These are phyloP conservation scores for Neofusicoccum laricinum DNA, from an alignment of 2,329 filamentous ascomycete species.

Conservation along the genomic window DNA sequence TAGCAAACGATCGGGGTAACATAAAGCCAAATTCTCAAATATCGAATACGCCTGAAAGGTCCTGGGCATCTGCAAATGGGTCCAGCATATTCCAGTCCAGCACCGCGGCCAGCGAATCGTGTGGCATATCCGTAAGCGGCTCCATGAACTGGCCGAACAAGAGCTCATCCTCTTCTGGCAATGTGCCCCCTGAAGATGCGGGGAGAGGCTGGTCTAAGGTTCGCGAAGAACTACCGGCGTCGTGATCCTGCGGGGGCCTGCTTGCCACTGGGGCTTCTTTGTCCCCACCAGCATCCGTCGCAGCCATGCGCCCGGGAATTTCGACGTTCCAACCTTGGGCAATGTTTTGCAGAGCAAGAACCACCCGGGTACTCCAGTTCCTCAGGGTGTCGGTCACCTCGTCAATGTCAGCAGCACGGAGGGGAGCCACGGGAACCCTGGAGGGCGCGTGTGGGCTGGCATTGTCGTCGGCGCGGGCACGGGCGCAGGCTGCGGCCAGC, in stretches of 20 bases:
- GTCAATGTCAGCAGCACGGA: not conserved
- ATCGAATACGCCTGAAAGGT: too few relatives aligned
- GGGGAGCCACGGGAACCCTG: not conserved
- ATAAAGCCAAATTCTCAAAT: too few relatives aligned
- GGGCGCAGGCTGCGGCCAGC: not conserved
- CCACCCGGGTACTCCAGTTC: not conserved
- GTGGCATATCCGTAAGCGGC: not conserved
- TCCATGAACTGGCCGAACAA: not conserved
- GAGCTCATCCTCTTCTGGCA: not conserved
- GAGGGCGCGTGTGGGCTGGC: not conserved
- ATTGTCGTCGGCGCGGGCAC: not conserved
- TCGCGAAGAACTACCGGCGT: too few relatives aligned
- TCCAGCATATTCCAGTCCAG: not conserved
- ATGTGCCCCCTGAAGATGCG: too few relatives aligned
- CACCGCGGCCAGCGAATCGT: not conserved
- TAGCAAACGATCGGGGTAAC: too few relatives aligned
- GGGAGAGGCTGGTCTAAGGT: too few relatives aligned
- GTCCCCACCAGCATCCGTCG: too few relatives aligned
- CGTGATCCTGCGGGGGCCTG: too few relatives aligned
- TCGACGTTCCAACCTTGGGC: not conserved
- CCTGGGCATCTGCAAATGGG: not conserved
- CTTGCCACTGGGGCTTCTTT: too few relatives aligned
- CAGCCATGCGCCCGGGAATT: slow-evolving; percentile 29
- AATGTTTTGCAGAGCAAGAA: not conserved
- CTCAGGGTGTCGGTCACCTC: not conserved